Conservation (phyloP, 2,329 filamentous ascomycete species). For the Neonectria neomacrospora region DNA sequence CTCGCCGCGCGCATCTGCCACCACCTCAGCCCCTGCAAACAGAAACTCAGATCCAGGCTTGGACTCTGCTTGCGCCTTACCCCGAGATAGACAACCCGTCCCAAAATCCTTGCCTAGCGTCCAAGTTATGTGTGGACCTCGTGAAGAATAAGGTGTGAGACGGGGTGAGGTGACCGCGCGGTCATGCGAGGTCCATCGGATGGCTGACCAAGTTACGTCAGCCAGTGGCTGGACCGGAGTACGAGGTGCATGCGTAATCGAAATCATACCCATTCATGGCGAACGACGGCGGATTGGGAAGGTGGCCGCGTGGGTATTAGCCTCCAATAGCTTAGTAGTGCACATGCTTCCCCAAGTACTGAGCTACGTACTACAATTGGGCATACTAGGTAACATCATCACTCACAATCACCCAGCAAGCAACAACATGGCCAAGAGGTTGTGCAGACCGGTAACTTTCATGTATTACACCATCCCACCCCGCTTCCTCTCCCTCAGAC, state of each 20-base stretch:
- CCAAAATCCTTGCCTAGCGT: neutral
- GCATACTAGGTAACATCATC: neutral
- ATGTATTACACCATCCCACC: conserved; percentile 37
- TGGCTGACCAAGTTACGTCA: conserved; percentile 12
- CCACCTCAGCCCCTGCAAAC: neutral
- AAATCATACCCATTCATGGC: neutral
- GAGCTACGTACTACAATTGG: neutral
- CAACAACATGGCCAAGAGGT: neutral
- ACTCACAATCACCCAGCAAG: neutral
- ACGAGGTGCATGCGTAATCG: neutral
- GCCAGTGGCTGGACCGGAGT: conserved; percentile 7
- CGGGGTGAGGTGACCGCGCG: neutral
- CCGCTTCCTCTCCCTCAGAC: conserved; percentile 22
- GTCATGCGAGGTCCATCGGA: conserved; percentile 14
- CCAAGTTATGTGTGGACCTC: neutral
- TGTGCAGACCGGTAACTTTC: conserved; percentile 26
- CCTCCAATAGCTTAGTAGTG: too few species aligned
- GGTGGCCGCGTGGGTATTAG: neutral
- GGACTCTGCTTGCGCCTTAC: neutral
- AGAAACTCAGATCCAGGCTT: neutral
- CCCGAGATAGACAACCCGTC: neutral
- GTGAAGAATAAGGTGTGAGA: neutral
- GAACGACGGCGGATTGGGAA: neutral
- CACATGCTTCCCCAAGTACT: neutral
- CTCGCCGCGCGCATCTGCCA: neutral